phyloP scores from a whole-genome alignment of 2,329 filamentous ascomycete genomes.

The Monosporascus sp. region DNA sequence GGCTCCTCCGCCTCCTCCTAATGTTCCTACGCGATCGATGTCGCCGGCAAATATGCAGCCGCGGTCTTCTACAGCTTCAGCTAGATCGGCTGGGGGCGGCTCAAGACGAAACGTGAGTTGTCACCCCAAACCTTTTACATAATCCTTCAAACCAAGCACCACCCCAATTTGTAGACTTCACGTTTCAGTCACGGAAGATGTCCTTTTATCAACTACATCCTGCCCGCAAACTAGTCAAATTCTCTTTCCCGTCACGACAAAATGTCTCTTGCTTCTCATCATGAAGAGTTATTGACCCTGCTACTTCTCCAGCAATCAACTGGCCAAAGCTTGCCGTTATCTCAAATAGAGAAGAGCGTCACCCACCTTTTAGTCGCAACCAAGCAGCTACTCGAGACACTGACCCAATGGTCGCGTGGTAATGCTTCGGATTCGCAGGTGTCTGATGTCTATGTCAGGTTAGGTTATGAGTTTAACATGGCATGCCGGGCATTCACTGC shows the following conservation, averaged over 20 bases:
- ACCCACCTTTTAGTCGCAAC: conserved; percentile 96
- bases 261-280: background rate
- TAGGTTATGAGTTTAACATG: conserved; percentile 99
- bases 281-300: conserved; percentile 11
- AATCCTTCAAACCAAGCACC: conserved; percentile 5
- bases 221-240: too few relatives aligned
- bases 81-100: conserved; percentile 48
- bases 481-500: conserved; percentile 94
- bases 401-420: conserved; percentile 95
- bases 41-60: conserved; percentile 56
- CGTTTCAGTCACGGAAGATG: too few relatives aligned
- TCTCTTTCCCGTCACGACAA: background rate
- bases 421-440: conserved; percentile 91
- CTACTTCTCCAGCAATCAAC: conserved; percentile 35
- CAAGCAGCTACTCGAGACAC: conserved; percentile 92
- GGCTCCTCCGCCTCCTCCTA: conserved; percentile 28
- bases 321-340: conserved; percentile 69
- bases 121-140: conserved; percentile 6
- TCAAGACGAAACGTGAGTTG: conserved; percentile 55
- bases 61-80: conserved; percentile 61
- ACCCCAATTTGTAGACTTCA: background rate
- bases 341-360: conserved; percentile 98
- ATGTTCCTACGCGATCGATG: conserved; percentile 50
- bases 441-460: conserved; percentile 93
- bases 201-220: too few relatives aligned